phyloP scores from a whole-genome alignment of 805 yeast genomes.

The Brettanomyces nanus region DNA sequence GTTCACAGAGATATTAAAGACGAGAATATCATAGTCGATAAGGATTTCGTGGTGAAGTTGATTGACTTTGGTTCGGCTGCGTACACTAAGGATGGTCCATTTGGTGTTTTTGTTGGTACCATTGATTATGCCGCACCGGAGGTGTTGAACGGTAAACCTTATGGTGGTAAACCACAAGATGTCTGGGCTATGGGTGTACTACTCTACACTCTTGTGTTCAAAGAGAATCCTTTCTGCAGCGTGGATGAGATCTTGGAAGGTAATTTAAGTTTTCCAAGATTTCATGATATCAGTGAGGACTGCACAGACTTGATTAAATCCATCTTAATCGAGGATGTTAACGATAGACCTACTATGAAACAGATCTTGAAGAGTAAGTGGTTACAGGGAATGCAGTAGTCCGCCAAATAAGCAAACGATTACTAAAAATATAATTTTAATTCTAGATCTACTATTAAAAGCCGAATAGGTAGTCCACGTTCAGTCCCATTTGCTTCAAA shows the following conservation, averaged over 20 bases:
- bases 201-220: slow-evolving; percentile 80
- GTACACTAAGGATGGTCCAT: slow-evolving; percentile 82
- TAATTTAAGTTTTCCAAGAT: slow-evolving; percentile 59
- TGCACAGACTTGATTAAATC: slow-evolving; percentile 52
- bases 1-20: slow-evolving; percentile 94
- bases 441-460: slow-evolving; percentile 3
- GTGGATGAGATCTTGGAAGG: slow-evolving; percentile 95
- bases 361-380: slow-evolving; percentile 67
- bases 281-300: slow-evolving; percentile 45
- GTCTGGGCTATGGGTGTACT: slow-evolving; percentile 95
- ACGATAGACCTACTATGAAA: slow-evolving; percentile 63
- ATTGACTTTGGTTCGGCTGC: slow-evolving; percentile 97
- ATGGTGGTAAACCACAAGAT: slow-evolving; percentile 91
- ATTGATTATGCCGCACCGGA: slow-evolving; percentile 98
- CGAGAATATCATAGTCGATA: slow-evolving; percentile 85
- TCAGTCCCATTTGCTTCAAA: slow-evolving; percentile 60
- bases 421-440: too few species aligned
- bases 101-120: slow-evolving; percentile 96
- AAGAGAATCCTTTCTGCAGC: slow-evolving; percentile 92
- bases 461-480: slow-evolving; percentile 58
- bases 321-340: slow-evolving; percentile 63
- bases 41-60: slow-evolving; percentile 68
- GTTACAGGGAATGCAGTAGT: slow-evolving; percentile 31
- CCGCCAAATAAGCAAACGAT: neutral
- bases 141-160: slow-evolving; percentile 79